Evolutionary conservation across 2,329 filamentous ascomycete genomes (phyloP), one percentile per base, ranked within the genome.

Genomic region (Ceratocystis cacaofunesta): DNA sequence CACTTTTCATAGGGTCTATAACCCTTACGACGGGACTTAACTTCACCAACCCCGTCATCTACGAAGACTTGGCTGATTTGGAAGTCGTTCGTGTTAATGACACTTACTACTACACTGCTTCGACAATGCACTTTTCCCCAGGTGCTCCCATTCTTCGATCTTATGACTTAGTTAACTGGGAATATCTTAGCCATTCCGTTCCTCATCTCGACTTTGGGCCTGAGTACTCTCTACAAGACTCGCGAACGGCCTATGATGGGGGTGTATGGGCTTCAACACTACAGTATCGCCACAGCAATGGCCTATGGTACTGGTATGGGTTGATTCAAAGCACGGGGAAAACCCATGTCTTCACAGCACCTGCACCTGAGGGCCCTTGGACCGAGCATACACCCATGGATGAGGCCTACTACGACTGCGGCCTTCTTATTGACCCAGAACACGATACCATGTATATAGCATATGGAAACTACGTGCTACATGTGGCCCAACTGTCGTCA

Each of bases 71-170:
- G 3, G 72, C 73, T 10, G 73, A 75, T 52, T 72, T 73, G 1
- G 73, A 72, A 5, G 67, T 71, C 17, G 68, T 72, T 3, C 68
- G 69, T 6, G 70, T 74, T 7, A 68, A 72, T 36, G 72, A 70
- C 3, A 71, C 69, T 0, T 74, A 70, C 68, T 74, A 71, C 65
- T 70, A 72, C 50, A 79, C 83, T 67, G 82, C 82, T 70, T 81
- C 83, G 2, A 80, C 81, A 7, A 83, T 84, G 69, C 84, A 84
- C 70, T 78, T 83, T 10, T 85, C 84, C 69, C 76, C 83, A 0
- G 82, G 83, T 30, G 73, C 77, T 0, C 78, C 80, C 61, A 72
- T 73, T 44, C 73, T 73, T 64, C 71, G 71, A 22, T 75, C 73
- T 5, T 71, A 71, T 30, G 72, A 76, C 63, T 69, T 76, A 2